phyloP scores from a whole-genome alignment of 2,329 filamentous ascomycete genomes.

The Fusarium verticillioides region DNA sequence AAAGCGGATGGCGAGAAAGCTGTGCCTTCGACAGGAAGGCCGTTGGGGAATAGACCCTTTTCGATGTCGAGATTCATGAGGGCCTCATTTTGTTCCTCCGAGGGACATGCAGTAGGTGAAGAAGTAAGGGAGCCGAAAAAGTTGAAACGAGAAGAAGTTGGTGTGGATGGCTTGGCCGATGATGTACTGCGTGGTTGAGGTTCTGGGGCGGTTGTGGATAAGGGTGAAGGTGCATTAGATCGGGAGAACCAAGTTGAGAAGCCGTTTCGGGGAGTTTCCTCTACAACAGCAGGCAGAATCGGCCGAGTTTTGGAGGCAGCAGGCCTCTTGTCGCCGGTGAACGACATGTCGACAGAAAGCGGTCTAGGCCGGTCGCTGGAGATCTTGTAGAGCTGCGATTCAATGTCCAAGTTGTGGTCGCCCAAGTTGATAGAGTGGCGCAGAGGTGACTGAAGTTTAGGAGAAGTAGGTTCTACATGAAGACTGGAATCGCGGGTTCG shows the following conservation, averaged over 20 bases:
- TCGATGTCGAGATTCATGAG: conserved; percentile 67
- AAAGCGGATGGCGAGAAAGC: conserved; percentile 68
- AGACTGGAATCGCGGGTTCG: conserved; percentile 39
- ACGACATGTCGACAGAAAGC: conserved; percentile 49
- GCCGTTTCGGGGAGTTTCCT: conserved; percentile 31
- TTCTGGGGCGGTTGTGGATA: conserved; percentile 23
- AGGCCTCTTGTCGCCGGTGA: conserved; percentile 46
- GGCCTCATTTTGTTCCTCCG: conserved; percentile 59
- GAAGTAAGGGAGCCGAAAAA: conserved; percentile 58
- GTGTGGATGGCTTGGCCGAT: conserved; percentile 49
- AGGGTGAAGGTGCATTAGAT: conserved; percentile 26
- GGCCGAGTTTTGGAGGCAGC: conserved; percentile 12
- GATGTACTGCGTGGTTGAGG: conserved; percentile 32
- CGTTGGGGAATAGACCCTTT: conserved; percentile 62
- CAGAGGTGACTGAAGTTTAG: conserved; percentile 47
- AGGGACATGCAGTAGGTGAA: conserved; percentile 53
- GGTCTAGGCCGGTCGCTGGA: conserved; percentile 20
- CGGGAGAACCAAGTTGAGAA: conserved; percentile 42
- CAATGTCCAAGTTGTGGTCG: conserved; percentile 18
- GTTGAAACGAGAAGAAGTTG: conserved; percentile 55
- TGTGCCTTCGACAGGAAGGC: conserved; percentile 56
- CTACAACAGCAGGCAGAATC: conserved; percentile 26
- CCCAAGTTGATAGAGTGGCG: conserved; percentile 47
- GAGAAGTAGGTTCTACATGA: conserved; percentile 45
- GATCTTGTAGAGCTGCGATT: conserved; percentile 26